Conservation (phyloP, 257 asterid species). For the Cordia subcordata region DNA sequence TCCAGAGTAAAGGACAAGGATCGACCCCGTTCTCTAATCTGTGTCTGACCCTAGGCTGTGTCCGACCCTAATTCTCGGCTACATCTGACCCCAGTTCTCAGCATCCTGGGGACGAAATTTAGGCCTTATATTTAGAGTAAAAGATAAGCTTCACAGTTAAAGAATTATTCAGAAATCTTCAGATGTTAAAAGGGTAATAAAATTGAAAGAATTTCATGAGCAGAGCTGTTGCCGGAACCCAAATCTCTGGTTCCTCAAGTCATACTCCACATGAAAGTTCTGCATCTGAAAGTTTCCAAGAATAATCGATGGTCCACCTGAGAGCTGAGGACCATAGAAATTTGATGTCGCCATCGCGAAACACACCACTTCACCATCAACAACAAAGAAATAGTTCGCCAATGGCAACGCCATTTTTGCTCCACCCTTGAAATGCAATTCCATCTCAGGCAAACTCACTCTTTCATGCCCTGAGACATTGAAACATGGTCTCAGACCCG, state of each 20-base stretch:
- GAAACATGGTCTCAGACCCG: conserved; percentile 70
- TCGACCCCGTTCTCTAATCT: too few relatives aligned
- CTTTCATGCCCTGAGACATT: conserved; percentile 40
- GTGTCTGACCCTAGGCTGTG: too few relatives aligned
- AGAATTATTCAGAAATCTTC: neutral
- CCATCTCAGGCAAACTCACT: conserved; percentile 45
- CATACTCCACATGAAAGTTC: conserved; percentile 70
- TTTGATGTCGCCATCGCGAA: conserved; percentile 50
- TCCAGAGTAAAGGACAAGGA: too few relatives aligned
- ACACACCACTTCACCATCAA: conserved; percentile 40
- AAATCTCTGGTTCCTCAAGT: conserved; percentile 60
- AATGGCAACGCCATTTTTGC: conserved; percentile 65
- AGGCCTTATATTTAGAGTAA: neutral
- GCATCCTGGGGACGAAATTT: too few relatives aligned
- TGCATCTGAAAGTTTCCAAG: conserved; percentile 85
- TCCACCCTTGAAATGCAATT: conserved; percentile 80
- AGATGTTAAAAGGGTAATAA: neutral
- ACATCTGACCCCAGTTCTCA: too few relatives aligned
- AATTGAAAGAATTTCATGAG: conserved; percentile 15
- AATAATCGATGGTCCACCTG: conserved; percentile 67
- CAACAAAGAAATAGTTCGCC: conserved; percentile 55
- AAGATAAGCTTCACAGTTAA: neutral
- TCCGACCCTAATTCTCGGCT: too few relatives aligned
- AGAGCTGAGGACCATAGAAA: conserved; percentile 26
- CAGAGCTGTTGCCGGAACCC: conserved; percentile 65